Conservation (phyloP, 768 basidiomycete species). For the Sporobolomyces phaffii region DNA sequence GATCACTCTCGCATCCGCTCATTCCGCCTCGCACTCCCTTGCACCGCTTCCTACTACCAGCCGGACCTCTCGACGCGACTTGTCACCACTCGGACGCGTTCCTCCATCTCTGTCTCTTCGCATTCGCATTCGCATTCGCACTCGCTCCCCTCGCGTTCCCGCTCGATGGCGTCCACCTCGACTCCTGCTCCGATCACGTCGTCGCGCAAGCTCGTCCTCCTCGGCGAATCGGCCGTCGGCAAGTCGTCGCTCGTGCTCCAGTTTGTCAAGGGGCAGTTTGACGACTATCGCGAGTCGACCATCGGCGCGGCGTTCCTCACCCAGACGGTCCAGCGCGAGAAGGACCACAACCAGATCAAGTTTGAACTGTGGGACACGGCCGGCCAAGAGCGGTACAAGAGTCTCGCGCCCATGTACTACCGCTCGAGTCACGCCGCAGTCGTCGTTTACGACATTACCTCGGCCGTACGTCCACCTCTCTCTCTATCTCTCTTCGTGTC, state of each 20-base stretch:
- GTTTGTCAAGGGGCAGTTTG: conserved; percentile 94
- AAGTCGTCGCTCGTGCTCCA: conserved; percentile 84
- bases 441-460: conserved; percentile 94
- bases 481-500: not conserved
- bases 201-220: conserved; percentile 77
- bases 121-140: not conserved
- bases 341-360: conserved; percentile 85
- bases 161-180: not conserved
- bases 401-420: conserved; percentile 88
- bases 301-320: conserved; percentile 94
- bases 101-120: not conserved
- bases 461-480: conserved; percentile 48
- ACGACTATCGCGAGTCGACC: conserved; percentile 90
- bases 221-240: conserved; percentile 91
- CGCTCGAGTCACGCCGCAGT: conserved; percentile 90
- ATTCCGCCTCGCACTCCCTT: too few relatives aligned
- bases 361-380: conserved; percentile 90
- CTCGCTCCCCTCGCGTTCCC: not conserved
- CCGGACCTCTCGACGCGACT: too few relatives aligned
- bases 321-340: conserved; percentile 76
- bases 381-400: conserved; percentile 92
- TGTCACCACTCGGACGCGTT: not conserved
- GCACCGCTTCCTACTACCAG: too few relatives aligned
- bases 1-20: too few relatives aligned
- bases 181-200: conserved; percentile 10